Base-by-base conservation (phyloP, 495 filamentous ascomycete species). In the Penicillium ucsense region DNA sequence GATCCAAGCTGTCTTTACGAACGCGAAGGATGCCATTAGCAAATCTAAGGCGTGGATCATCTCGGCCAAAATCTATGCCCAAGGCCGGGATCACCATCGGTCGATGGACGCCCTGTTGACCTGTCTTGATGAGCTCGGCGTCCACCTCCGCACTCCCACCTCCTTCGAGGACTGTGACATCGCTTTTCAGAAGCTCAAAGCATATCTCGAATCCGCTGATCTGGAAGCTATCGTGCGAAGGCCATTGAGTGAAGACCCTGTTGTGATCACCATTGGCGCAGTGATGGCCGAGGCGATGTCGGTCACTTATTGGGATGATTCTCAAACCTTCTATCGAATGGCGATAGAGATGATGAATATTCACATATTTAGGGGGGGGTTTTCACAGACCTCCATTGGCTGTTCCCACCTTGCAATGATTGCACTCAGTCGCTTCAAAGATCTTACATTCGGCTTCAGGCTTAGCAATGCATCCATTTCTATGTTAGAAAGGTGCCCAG, bases 261-360 rank as follows among this genome's bases (percentile, higher is more conserved):
- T 64, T 29, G 57, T 88, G 36, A 65, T 81, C 20, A 84, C 81
- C 0, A 74, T 88, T 8, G 88, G 85, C 10, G 77, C 84, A 0
- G 80, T 94, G 29, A 72, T 94, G 48, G 73, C 81, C 0, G 89
- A 94, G 61, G 81, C 86, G 7, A 76, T 85, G 48, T 80, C 81
- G 43, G 81, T 87, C n/a, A 84, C 84, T 1, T 94, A 85, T 65
- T 95, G 88, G 88, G 81, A 78, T 53, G 81, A 92, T 59, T 66
- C 72, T 11, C 56, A 87, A 27, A 75, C 80, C 28, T 94, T 89
- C 63, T 94, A 89, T 59, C 80, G 85, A 45, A 79, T 86, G 48
- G 70, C 81, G 4, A 74, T 91, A 8, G 73, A 82, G 43, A 81
- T 89, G 70, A 68, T 91, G 54, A 74, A 83, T 38, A 75, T 82